Evolutionary conservation across 352 stramenopile genomes (phyloP).

Genomic region (Pythium grandisporangium): DNA sequence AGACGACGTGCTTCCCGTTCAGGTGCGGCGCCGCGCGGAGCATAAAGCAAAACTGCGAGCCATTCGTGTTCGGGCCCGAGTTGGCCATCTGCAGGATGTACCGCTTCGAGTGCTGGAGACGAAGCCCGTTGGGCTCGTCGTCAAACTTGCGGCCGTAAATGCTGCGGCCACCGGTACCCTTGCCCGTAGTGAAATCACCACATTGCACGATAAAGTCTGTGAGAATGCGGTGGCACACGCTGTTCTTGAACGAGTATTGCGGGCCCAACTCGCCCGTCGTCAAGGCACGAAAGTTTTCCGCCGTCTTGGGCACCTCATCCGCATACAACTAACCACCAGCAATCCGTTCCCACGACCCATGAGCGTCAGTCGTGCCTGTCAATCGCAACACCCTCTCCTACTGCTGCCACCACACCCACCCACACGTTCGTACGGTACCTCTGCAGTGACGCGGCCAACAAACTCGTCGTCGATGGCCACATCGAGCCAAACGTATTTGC

Average conservation of each 20-base stretch:
- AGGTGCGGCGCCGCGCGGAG: constrained; percentile 54
- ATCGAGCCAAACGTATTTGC: constrained; percentile 83
- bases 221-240: constrained; percentile 96
- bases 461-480: constrained; percentile 68
- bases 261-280: constrained; percentile 94
- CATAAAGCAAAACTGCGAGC: constrained; percentile 99
- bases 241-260: constrained; percentile 95
- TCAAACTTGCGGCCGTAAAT: constrained; percentile 98
- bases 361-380: too few relatives aligned
- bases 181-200: constrained; percentile 91
- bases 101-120: constrained; percentile 68
- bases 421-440: too few relatives aligned
- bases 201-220: constrained; percentile 98
- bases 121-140: constrained; percentile 92
- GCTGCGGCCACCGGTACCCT: constrained; percentile 93
- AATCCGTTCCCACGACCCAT: too few relatives aligned
- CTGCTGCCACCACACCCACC: too few relatives aligned
- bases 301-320: constrained; percentile 96
- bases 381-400: too few relatives aligned
- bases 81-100: constrained; percentile 97
- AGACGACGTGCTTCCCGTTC: constrained; percentile 80
- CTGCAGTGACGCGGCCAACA: constrained; percentile 61
- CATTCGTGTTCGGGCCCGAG: constrained; percentile 95
- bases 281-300: constrained; percentile 95
- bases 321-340: constrained; percentile 68